These are phyloP conservation scores for Starmerella gropengiesseri DNA, from an alignment of 805 yeast species.

Conservation along the genomic window DNA sequence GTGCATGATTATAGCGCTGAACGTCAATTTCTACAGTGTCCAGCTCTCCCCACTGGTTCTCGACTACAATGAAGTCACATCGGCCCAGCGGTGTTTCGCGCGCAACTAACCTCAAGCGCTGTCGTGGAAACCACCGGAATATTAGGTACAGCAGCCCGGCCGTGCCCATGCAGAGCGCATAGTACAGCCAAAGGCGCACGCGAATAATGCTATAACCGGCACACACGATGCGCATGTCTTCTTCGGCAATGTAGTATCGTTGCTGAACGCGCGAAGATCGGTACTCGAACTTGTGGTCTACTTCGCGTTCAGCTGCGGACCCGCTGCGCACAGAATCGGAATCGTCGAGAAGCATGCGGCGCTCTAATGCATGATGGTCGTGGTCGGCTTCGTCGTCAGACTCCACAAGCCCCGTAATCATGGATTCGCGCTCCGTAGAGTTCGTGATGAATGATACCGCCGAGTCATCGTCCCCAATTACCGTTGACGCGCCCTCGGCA, in stretches of 20 bases:
- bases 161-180: constrained; percentile 45
- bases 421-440: background rate
- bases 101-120: constrained; percentile 39
- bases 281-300: constrained; percentile 17
- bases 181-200: constrained; percentile 40
- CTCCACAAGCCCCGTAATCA: background rate
- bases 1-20: constrained; percentile 54
- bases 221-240: constrained; percentile 85
- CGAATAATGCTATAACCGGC: constrained; percentile 68
- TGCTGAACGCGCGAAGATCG: constrained; percentile 37
- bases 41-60: constrained; percentile 86
- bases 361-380: background rate
- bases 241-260: constrained; percentile 87
- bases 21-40: constrained; percentile 46
- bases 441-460: background rate
- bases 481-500: constrained; percentile 82
- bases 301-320: background rate
- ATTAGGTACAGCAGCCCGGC: constrained; percentile 64
- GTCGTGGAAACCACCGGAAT: constrained; percentile 78
- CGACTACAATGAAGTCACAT: constrained; percentile 88
- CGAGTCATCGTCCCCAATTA: constrained; percentile 33
- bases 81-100: constrained; percentile 51
- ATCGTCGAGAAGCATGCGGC: background rate
- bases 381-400: constrained; percentile 1
- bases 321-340: background rate